Evolutionary conservation across 176 grass and related monocot species (phyloP), one percentile per base, ranked within the genome.

Genomic region (Thinopyrum elongatum): DNA sequence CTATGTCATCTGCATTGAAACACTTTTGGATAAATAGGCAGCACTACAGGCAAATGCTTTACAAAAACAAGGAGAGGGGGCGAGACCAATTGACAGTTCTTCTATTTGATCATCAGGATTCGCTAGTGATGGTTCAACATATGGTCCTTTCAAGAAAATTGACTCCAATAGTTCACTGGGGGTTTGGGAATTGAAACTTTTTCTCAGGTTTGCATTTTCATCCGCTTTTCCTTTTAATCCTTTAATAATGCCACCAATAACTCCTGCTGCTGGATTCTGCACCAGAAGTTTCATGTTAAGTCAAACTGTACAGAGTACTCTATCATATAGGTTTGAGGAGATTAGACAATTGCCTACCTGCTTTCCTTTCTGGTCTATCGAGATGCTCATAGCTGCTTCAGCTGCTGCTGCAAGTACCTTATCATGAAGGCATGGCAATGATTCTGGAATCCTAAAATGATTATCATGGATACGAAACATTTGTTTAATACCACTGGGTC

Each of bases 341-440:
- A 82, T 79, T 61, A 66, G 61, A 90, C 16, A 79, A 83, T 62
- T 17, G 30, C 10, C 49, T 13, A 98, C 93, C 93, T 94, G 95
- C 82, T 80, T 95, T 87, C 85, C 94, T 90, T 95, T 98, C 87
- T 89, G 86, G 82, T 89, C 85, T 72, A 10, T 57, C 30, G 88
- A 93, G 86, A 85, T 87, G 74, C 76, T 90, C 83, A 91, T 89
- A 65, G 91, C 93, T 78, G 91, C 95, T 65, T 92, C 91, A 13
- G 92, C 91, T 84, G 96, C 96, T 49, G 93, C 89, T 87, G 96
- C 96, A 82, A 95, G 88, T 84, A 95, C 89, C 88, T 95, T 94
- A 85, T 98, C 92, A 86, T 95, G 93, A 92, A 98, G 93, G 77
- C 86, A 95, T 35, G 96, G 93, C 55, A 92, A 80, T 74, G 93